Conservation (phyloP, 2,329 filamentous ascomycete genomes). For the Phialophora verrucosa region DNA sequence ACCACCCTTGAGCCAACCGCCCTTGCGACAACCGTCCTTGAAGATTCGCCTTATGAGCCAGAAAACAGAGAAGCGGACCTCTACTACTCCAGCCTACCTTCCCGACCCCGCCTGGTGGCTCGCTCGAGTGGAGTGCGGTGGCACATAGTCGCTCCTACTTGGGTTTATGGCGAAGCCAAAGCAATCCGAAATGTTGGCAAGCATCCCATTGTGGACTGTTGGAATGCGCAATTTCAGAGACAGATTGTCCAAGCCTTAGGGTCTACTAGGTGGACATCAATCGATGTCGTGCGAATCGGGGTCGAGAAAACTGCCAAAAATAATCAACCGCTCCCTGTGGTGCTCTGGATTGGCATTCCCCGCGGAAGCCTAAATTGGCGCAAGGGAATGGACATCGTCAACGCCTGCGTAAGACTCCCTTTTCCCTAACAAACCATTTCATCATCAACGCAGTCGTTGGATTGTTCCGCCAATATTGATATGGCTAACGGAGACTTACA, state of each 20-base stretch:
- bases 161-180: not conserved
- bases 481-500: not conserved
- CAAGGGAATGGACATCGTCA: conserved; percentile 9
- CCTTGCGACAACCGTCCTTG: not conserved
- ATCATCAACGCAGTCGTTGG: not conserved
- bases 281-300: conserved; percentile 17
- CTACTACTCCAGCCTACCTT: conserved; percentile 15
- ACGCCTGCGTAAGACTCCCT: conserved; percentile 15
- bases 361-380: conserved; percentile 1
- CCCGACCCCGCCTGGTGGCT: conserved; percentile 13
- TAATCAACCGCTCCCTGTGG: conserved; percentile 3
- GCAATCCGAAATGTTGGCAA: conserved; percentile 5
- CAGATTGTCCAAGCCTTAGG: conserved; percentile 10
- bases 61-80: not conserved
- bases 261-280: conserved; percentile 9
- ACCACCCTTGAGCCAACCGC: not conserved
- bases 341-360: conserved; percentile 16
- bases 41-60: conserved; percentile 1
- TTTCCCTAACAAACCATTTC: not conserved
- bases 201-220: conserved; percentile 15
- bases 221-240: conserved; percentile 9
- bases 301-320: not conserved
- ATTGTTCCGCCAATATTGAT: not conserved
- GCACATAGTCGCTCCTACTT: not conserved
- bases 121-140: conserved; percentile 14